A percentile compares a stretch with the other conserved stretches of the same genome.
Conservation (phyloP, 495 filamentous ascomycete genomes). For the Ramalina intermedia region DNA sequence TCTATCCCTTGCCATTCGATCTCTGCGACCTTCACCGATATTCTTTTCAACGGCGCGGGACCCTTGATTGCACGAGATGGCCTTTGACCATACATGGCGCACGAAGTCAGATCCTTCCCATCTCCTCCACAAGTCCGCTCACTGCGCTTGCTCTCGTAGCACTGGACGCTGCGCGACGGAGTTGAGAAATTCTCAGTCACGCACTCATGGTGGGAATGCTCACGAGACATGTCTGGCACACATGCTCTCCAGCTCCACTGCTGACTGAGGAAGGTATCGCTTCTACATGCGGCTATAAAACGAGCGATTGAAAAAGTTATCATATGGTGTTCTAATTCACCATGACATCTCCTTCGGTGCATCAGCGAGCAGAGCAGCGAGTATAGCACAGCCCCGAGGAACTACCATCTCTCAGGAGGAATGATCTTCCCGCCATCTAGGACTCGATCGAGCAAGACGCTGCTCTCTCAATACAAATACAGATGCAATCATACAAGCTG, state of each 20-base stretch:
- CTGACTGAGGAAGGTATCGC: constrained; percentile 4
- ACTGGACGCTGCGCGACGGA: constrained; percentile 25
- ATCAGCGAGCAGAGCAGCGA: constrained; percentile 20
- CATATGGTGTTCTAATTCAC: too few species aligned
- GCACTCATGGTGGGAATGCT: constrained; percentile 17
- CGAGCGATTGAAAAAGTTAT: too few species aligned
- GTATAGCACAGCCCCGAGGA: constrained; percentile 7
- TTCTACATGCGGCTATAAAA: neutral
- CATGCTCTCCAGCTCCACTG: constrained; percentile 10
- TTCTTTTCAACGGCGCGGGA: constrained; percentile 12
- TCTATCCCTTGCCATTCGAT: constrained; percentile 32
- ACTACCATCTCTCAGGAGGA: neutral
- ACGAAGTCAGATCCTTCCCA: neutral
- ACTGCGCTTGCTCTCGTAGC: constrained; percentile 19
- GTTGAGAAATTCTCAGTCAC: constrained; percentile 34
- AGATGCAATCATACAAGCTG: too few species aligned
- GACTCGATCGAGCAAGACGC: too few species aligned
- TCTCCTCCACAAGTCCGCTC: constrained; percentile 26
- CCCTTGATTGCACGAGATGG: constrained; percentile 7
- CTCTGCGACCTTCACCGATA: constrained; percentile 13
- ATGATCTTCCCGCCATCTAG: too few species aligned
- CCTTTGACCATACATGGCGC: neutral
- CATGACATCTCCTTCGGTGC: constrained; percentile 5
- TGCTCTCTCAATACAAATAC: too few species aligned
- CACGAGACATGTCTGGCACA: constrained; percentile 20